Evolutionary conservation across 192 early-diverging fungal genomes (phyloP).

Genomic region (Podila horticola): DNA sequence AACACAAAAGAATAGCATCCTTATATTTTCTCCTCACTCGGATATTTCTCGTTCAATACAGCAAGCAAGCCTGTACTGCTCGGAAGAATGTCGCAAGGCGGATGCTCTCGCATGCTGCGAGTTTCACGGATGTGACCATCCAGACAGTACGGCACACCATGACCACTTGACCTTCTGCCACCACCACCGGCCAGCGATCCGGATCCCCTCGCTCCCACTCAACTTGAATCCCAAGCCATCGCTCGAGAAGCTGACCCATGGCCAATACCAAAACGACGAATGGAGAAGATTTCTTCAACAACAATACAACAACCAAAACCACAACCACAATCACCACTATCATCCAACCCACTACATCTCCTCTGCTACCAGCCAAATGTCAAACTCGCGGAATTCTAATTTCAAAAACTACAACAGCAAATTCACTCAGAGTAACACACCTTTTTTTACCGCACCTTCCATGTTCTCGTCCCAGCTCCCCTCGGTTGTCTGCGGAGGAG

Average conservation of each 20-base stretch:
- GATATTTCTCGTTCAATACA: neutral
- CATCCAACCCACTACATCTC: neutral
- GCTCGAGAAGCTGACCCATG: slow-evolving; percentile 7
- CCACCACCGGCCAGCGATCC: slow-evolving; percentile 46
- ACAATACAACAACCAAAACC: slow-evolving; percentile 14
- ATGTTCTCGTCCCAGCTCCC: neutral
- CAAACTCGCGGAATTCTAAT: too few species aligned
- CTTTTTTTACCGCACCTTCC: neutral
- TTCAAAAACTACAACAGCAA: neutral
- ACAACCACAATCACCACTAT: neutral
- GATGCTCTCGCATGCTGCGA: slow-evolving; percentile 45
- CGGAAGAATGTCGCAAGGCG: slow-evolving; percentile 38
- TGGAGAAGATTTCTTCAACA: slow-evolving; percentile 37
- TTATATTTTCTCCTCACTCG: neutral
- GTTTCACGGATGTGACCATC: slow-evolving; percentile 46
- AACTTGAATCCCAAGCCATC: slow-evolving; percentile 20
- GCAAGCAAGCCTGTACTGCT: slow-evolving; percentile 49
- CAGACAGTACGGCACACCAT: slow-evolving; percentile 24
- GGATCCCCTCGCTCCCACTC: slow-evolving; percentile 22
- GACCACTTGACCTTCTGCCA: slow-evolving; percentile 47
- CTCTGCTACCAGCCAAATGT: neutral
- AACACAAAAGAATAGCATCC: too few species aligned
- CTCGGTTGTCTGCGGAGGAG: neutral
- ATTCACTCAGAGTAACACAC: neutral
- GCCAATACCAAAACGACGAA: slow-evolving; percentile 19